Conservation (phyloP, 352 stramenopile genomes). For the Phytophthora nicotianae region DNA sequence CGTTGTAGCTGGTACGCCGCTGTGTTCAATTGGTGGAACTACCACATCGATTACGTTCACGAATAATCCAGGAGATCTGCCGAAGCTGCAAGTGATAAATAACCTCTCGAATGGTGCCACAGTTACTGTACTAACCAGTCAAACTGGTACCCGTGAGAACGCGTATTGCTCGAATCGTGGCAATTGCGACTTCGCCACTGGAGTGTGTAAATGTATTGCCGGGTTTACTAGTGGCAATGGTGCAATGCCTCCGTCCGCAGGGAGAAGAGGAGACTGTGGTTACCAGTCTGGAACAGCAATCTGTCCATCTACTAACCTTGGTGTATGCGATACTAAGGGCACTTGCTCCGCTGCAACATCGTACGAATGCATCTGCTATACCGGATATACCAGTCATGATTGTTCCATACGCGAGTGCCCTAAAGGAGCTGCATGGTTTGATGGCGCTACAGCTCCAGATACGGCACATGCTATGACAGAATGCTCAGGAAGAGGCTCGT, state of each 20-base stretch:
- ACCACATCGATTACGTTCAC: slow-evolving; percentile 77
- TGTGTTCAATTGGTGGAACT: slow-evolving; percentile 43
- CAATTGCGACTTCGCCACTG: slow-evolving; percentile 57
- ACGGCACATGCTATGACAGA: slow-evolving; percentile 51
- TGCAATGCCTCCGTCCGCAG: slow-evolving; percentile 28
- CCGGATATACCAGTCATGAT: slow-evolving; percentile 61
- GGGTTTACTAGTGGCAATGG: slow-evolving; percentile 72
- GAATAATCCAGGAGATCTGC: slow-evolving; percentile 65
- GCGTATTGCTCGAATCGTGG: slow-evolving; percentile 88
- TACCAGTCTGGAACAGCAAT: slow-evolving; percentile 21
- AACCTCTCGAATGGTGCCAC: slow-evolving; percentile 36
- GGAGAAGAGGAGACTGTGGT: slow-evolving; percentile 59
- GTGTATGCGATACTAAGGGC: slow-evolving; percentile 51
- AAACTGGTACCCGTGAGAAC: slow-evolving; percentile 55
- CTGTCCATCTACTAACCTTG: slow-evolving; percentile 47
- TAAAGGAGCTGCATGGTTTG: slow-evolving; percentile 67
- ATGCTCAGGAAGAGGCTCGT: slow-evolving; percentile 68
- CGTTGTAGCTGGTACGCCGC: slow-evolving; percentile 21
- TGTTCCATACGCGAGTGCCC: slow-evolving; percentile 62
- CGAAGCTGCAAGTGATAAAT: slow-evolving; percentile 53
- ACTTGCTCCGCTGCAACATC: slow-evolving; percentile 48
- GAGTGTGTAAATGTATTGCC: slow-evolving; percentile 69
- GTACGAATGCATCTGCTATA: slow-evolving; percentile 67
- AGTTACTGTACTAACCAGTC: slow-evolving; percentile 7
- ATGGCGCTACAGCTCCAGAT: slow-evolving; percentile 55